Conservation (phyloP, 371 early-diverging fungal species). For the Mortierella sp. region DNA sequence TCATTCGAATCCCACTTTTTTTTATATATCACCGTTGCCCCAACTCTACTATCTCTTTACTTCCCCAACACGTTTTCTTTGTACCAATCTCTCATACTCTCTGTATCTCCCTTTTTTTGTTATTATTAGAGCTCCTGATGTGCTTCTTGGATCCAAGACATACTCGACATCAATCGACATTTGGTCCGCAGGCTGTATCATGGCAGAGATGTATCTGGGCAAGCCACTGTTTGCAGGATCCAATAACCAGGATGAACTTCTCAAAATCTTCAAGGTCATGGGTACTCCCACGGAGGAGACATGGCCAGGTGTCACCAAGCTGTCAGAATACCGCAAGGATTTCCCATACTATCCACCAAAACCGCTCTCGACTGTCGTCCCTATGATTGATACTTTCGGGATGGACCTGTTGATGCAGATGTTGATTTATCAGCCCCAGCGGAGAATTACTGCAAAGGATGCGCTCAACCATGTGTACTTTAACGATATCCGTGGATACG, state of each 20-base stretch:
- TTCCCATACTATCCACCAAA: constrained; percentile 82
- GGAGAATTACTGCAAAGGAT: constrained; percentile 89
- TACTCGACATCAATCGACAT: constrained; percentile 99
- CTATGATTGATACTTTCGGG: constrained; percentile 83
- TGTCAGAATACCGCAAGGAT: constrained; percentile 90
- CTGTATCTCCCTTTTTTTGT: background rate
- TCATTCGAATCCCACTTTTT: constrained; percentile 2
- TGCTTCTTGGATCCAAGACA: constrained; percentile 94
- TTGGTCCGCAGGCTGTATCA: constrained; percentile 99
- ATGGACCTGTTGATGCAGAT: constrained; percentile 84
- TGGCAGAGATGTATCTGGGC: constrained; percentile 96
- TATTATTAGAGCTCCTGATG: constrained; percentile 92
- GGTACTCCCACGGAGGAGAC: constrained; percentile 91
- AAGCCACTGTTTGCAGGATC: constrained; percentile 97
- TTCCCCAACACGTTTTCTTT: background rate
- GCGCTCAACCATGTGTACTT: constrained; percentile 90
- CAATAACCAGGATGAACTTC: constrained; percentile 92
- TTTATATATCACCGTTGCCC: constrained; percentile 79
- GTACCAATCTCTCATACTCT: background rate
- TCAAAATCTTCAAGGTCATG: constrained; percentile 89
- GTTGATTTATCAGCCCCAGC: constrained; percentile 88
- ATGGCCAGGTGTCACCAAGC: constrained; percentile 90
- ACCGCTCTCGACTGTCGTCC: constrained; percentile 76
- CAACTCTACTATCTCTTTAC: background rate
- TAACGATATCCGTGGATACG: constrained; percentile 67